Evolutionary conservation across 257 asterid species (phyloP).

Genomic region (Cynanchum wilfordii): DNA sequence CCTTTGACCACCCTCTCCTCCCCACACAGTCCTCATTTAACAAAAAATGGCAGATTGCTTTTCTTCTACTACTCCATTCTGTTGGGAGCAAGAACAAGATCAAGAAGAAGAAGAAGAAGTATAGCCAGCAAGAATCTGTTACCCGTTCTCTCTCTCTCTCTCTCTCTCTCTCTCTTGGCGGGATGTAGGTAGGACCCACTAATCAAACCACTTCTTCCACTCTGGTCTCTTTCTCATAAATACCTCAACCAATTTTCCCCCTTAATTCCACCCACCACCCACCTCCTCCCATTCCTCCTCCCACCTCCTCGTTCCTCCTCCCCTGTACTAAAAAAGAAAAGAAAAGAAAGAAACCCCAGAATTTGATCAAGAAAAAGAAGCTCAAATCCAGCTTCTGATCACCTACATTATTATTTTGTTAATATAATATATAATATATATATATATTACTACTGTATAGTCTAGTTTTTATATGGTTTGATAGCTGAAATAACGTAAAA

Average conservation of each 20-base stretch:
- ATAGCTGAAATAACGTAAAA: not conserved
- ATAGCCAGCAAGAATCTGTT: too few species aligned
- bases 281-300: conserved; percentile 11
- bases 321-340: not conserved
- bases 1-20: not conserved
- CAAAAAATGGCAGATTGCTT: conserved; percentile 33
- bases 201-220: conserved; percentile 13
- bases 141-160: not conserved
- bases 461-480: conserved; percentile 3
- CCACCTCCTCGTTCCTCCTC: conserved; percentile 19
- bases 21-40: not conserved
- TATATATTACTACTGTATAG: not conserved
- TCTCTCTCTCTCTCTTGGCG: conserved; percentile 28
- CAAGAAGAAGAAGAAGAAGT: not conserved
- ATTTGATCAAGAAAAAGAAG: not conserved
- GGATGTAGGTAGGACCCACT: conserved; percentile 38
- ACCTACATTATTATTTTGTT: not conserved
- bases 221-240: conserved; percentile 50
- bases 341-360: not conserved
- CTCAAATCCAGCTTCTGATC: not conserved
- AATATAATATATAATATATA: not conserved
- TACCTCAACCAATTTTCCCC: conserved; percentile 41
- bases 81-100: conserved; percentile 13
- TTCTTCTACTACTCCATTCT: conserved; percentile 34
- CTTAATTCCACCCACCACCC: not conserved